Evolutionary conservation across 306 rosid genomes (phyloP).

Genomic region (Vicia sativa): DNA sequence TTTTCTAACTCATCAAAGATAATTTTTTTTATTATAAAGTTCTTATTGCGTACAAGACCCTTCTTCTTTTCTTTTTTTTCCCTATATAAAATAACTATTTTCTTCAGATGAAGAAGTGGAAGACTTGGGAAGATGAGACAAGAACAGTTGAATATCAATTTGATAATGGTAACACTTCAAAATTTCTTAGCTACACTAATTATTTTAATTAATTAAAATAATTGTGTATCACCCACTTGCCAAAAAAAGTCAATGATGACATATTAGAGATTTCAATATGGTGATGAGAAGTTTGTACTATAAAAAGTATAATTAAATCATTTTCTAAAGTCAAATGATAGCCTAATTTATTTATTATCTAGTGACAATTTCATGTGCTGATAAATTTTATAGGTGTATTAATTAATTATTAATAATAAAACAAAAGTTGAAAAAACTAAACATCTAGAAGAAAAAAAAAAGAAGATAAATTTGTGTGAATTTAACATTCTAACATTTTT

Average conservation of each 20-base stretch:
- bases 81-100: not conserved
- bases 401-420: not conserved
- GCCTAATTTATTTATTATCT: not conserved
- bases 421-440: not conserved
- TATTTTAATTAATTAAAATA: not conserved
- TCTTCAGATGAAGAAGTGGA: constrained; percentile 76
- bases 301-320: no score
- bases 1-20: not conserved
- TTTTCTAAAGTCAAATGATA: no score
- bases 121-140: constrained; percentile 77
- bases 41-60: not conserved
- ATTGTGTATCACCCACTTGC: not conserved
- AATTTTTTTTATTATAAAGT: not conserved
- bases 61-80: not conserved
- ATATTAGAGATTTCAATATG: not conserved
- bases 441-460: no score
- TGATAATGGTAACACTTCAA: constrained; percentile 37
- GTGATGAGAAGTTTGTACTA: no score
- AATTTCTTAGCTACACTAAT: not conserved
- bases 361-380: not conserved
- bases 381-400: not conserved
- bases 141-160: constrained; percentile 46
- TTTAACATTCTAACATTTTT: not conserved
- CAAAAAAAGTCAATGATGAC: constrained; percentile 6
- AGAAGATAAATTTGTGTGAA: not conserved